Evolutionary conservation across 2,329 filamentous ascomycete species (phyloP).

Genomic region (Thielaviopsis populi): DNA sequence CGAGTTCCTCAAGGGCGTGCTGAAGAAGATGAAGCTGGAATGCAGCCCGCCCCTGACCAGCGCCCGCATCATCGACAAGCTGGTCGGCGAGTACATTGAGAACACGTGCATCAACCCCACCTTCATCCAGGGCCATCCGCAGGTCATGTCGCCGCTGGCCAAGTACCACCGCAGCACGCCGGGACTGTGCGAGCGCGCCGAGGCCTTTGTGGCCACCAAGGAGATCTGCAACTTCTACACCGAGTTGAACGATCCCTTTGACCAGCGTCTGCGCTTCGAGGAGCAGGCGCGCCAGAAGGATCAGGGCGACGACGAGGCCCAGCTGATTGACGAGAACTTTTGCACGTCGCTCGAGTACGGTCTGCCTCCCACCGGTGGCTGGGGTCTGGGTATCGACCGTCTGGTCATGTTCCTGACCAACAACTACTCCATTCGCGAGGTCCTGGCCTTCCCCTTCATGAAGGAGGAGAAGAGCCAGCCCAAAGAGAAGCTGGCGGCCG

Average conservation of each 20-base stretch:
- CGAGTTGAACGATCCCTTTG: constrained; percentile 84
- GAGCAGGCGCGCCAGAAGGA: constrained; percentile 94
- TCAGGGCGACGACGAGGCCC: constrained; percentile 92
- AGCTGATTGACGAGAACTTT: constrained; percentile 92
- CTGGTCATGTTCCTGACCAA: constrained; percentile 92
- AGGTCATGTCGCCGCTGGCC: constrained; percentile 54
- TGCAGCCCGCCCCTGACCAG: constrained; percentile 86
- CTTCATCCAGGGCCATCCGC: constrained; percentile 69
- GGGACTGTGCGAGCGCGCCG: constrained; percentile 90
- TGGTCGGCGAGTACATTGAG: constrained; percentile 89
- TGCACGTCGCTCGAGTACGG: constrained; percentile 79
- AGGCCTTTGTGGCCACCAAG: constrained; percentile 65
- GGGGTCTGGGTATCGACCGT: constrained; percentile 91
- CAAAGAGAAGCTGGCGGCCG: constrained; percentile 41
- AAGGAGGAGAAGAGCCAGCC: constrained; percentile 53
- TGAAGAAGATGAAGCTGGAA: constrained; percentile 82
- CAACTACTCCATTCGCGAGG: constrained; percentile 88
- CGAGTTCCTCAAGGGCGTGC: constrained; percentile 67
- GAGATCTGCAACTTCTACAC: constrained; percentile 88
- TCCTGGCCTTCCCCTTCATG: constrained; percentile 95
- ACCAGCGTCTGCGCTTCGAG: constrained; percentile 71
- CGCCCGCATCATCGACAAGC: constrained; percentile 87
- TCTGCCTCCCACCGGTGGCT: constrained; percentile 85
- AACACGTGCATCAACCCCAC: constrained; percentile 87
- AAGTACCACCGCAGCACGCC: constrained; percentile 68